Conservation (phyloP, 192 early-diverging fungal species). For the Backusella sp. region DNA sequence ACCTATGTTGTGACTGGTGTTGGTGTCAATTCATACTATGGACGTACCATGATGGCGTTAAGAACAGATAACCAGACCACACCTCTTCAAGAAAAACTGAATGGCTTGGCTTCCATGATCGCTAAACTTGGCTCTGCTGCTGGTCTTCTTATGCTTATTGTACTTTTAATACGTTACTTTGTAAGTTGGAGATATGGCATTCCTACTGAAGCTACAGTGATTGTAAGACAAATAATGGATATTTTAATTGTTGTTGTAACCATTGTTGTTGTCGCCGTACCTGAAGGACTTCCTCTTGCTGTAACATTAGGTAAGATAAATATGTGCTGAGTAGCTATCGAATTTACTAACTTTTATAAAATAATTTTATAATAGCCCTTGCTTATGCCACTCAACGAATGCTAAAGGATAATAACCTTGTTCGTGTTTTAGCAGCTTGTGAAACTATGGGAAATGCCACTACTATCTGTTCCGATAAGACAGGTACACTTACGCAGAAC, state of each 20-base stretch:
- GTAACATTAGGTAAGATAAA: conserved; percentile 71
- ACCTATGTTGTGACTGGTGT: conserved; percentile 86
- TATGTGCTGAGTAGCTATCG: not conserved
- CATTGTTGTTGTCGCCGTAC: conserved; percentile 95
- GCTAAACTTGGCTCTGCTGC: conserved; percentile 88
- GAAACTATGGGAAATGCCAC: conserved; percentile 99
- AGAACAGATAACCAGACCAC: conserved; percentile 85
- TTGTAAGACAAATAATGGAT: conserved; percentile 63
- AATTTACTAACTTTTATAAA: not conserved
- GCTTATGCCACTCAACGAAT: conserved; percentile 93
- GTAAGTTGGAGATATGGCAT: conserved; percentile 44
- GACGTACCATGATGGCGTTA: conserved; percentile 84
- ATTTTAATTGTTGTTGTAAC: conserved; percentile 93
- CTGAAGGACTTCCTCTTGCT: conserved; percentile 97
- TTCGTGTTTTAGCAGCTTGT: conserved; percentile 93
- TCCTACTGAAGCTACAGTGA: conserved; percentile 43
- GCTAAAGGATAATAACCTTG: conserved; percentile 97
- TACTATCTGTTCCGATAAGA: conserved; percentile 98
- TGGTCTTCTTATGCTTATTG: conserved; percentile 83
- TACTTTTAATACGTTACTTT: conserved; percentile 86
- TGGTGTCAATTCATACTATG: conserved; percentile 89
- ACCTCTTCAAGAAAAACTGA: conserved; percentile 91
- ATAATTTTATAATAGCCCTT: conserved; percentile 52
- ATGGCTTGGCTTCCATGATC: conserved; percentile 85
- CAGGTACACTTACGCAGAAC: conserved; percentile 97